Percentiles rank a stretch among this genome's conserved stretches.
Conservation (phyloP, 768 basidiomycete genomes). For the Kwoniella dejecticola region DNA sequence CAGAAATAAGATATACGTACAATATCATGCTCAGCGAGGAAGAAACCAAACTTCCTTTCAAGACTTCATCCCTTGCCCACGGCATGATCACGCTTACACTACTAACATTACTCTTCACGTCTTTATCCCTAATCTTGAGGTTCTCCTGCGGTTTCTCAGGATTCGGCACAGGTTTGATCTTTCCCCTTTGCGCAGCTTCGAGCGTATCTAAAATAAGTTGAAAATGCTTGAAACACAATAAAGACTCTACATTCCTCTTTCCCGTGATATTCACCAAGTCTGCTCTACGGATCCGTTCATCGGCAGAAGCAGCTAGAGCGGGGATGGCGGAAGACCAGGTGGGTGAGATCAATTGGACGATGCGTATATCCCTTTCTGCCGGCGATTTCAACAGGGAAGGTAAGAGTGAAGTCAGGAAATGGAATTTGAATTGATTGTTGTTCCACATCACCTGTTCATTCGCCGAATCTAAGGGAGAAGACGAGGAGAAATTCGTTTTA, state of each 20-base stretch:
- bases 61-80: constrained; percentile 47
- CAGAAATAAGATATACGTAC: constrained; percentile 56
- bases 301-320: constrained; percentile 61
- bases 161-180: constrained; percentile 55
- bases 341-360: constrained; percentile 81
- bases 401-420: constrained; percentile 75
- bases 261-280: constrained; percentile 63
- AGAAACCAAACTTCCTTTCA: constrained; percentile 33
- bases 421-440: constrained; percentile 60
- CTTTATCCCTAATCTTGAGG: constrained; percentile 34
- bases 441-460: constrained; percentile 33
- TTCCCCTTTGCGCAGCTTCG: constrained; percentile 60
- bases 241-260: constrained; percentile 29
- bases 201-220: constrained; percentile 83
- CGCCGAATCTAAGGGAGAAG: neutral
- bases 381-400: constrained; percentile 80
- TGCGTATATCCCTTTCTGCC: constrained; percentile 84
- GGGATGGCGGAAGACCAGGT: constrained; percentile 80
- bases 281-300: constrained; percentile 58
- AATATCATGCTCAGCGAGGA: constrained; percentile 65
- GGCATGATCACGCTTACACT: constrained; percentile 49
- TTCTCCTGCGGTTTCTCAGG: constrained; percentile 37
- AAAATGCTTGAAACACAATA: constrained; percentile 66
- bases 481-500: neutral
- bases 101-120: constrained; percentile 51